phyloP scores from a whole-genome alignment of 805 yeast genomes.

The Zygosaccharomyces kombuchaensis region DNA sequence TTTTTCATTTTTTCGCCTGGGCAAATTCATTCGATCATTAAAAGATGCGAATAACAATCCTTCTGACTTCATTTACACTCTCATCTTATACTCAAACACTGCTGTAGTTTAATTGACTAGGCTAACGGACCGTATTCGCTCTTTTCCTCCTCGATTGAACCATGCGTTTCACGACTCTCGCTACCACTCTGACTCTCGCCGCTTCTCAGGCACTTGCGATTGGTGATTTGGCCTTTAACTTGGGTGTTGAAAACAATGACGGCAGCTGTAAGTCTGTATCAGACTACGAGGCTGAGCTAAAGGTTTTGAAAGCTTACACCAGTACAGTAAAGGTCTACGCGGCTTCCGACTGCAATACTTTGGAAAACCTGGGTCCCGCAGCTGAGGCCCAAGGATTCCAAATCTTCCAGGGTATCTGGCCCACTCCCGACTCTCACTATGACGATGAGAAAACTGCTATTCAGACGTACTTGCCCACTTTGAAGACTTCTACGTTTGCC shows the following conservation, averaged over 20 bases:
- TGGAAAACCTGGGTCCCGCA: conserved; percentile 80
- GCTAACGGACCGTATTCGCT: neutral
- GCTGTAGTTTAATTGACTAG: neutral
- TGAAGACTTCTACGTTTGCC: conserved; percentile 64
- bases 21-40: neutral
- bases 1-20: conserved; percentile 1
- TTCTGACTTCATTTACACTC: neutral
- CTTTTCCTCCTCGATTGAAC: conserved; percentile 3
- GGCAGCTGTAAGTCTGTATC: conserved; percentile 72
- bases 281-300: conserved; percentile 69
- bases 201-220: conserved; percentile 50
- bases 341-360: conserved; percentile 89
- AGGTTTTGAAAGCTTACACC: conserved; percentile 53
- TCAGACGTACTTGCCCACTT: conserved; percentile 60
- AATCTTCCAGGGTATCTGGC: conserved; percentile 87
- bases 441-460: conserved; percentile 71
- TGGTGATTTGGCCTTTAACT: conserved; percentile 76
- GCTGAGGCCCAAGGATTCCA: conserved; percentile 74
- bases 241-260: conserved; percentile 73
- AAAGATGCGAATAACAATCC: neutral
- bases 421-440: conserved; percentile 78
- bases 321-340: conserved; percentile 79
- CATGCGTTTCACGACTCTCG: conserved; percentile 40
- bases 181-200: conserved; percentile 38
- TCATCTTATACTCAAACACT: neutral